A percentile compares a stretch with the other conserved stretches of the same genome.
Conservation (phyloP, 768 basidiomycete genomes). For the Megacollybia marginata region DNA sequence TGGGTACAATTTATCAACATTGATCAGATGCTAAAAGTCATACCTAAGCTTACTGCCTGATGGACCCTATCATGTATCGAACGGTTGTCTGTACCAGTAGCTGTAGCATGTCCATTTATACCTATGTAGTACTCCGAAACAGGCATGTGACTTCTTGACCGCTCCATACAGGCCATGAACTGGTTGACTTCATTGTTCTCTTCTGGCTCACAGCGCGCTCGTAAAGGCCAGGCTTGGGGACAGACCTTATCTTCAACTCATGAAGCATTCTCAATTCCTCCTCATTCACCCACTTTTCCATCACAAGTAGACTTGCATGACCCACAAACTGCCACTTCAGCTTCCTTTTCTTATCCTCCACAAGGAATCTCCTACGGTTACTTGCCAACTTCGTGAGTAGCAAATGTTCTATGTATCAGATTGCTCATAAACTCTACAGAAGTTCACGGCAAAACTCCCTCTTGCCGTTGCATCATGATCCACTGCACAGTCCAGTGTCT, state of each 20-base stretch:
- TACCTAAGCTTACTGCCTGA: constrained; percentile 65
- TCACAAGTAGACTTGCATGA: constrained; percentile 44
- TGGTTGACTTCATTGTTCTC: constrained; percentile 69
- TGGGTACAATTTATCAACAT: constrained; percentile 85
- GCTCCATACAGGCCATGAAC: constrained; percentile 39
- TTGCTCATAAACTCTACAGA: constrained; percentile 16
- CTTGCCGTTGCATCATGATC: constrained; percentile 61
- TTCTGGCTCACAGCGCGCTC: constrained; percentile 21
- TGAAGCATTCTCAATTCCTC: constrained; percentile 84
- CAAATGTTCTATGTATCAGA: constrained; percentile 1
- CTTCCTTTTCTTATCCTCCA: constrained; percentile 76
- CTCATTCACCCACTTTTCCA: constrained; percentile 52
- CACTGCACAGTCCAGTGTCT: constrained; percentile 36
- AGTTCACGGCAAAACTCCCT: constrained; percentile 45
- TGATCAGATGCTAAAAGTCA: constrained; percentile 75
- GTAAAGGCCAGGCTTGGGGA: constrained; percentile 60
- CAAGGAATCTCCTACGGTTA: constrained; percentile 54
- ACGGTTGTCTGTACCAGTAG: not conserved
- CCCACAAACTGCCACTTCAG: constrained; percentile 34
- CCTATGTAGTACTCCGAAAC: not conserved
- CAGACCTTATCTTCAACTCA: constrained; percentile 73
- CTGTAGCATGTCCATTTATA: not conserved
- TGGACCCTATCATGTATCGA: not conserved
- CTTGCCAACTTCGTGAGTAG: constrained; percentile 47
- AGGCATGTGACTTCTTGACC: not conserved